These are phyloP conservation scores for Amorphotheca resinae DNA, from an alignment of 495 filamentous ascomycete species.

Conservation along the genomic window DNA sequence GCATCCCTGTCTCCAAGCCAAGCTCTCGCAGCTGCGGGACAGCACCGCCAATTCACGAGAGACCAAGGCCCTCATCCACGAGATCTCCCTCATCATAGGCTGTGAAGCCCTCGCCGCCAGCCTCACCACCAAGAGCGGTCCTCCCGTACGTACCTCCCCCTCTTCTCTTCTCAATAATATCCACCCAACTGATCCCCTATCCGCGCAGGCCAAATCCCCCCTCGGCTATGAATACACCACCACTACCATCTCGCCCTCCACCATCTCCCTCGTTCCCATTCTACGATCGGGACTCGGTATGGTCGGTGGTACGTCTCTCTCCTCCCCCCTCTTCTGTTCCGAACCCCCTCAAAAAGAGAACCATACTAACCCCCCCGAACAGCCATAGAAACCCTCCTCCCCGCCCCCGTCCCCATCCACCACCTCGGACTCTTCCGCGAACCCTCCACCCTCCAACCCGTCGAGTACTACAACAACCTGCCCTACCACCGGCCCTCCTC, in stretches of 20 bases:
- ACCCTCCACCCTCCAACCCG: slow-evolving; percentile 67
- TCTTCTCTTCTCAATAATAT: too few relatives aligned
- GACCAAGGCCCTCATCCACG: slow-evolving; percentile 69
- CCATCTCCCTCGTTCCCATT: slow-evolving; percentile 80
- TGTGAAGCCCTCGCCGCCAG: slow-evolving; percentile 66
- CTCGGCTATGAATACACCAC: slow-evolving; percentile 60
- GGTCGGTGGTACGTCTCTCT: slow-evolving; percentile 51
- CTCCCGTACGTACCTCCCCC: slow-evolving; percentile 25
- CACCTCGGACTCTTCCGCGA: slow-evolving; percentile 92
- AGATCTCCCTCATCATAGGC: slow-evolving; percentile 71
- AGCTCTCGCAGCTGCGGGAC: slow-evolving; percentile 81
- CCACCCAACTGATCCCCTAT: not conserved
- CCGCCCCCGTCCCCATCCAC: slow-evolving; percentile 68
- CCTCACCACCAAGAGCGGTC: slow-evolving; percentile 36
- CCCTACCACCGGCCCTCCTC: slow-evolving; percentile 50
- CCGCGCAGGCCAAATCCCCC: slow-evolving; percentile 53
- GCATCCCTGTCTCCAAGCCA: slow-evolving; percentile 78
- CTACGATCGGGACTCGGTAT: slow-evolving; percentile 81
- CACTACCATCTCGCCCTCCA: slow-evolving; percentile 40
- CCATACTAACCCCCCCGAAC: slow-evolving; percentile 1
- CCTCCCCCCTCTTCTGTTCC: slow-evolving; percentile 3
- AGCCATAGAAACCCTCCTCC: slow-evolving; percentile 78
- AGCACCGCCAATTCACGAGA: slow-evolving; percentile 54
- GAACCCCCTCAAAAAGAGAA: not conserved
- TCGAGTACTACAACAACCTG: slow-evolving; percentile 98